Base-by-base conservation (phyloP, 129 eudicot species). In the Lonicera japonica region DNA sequence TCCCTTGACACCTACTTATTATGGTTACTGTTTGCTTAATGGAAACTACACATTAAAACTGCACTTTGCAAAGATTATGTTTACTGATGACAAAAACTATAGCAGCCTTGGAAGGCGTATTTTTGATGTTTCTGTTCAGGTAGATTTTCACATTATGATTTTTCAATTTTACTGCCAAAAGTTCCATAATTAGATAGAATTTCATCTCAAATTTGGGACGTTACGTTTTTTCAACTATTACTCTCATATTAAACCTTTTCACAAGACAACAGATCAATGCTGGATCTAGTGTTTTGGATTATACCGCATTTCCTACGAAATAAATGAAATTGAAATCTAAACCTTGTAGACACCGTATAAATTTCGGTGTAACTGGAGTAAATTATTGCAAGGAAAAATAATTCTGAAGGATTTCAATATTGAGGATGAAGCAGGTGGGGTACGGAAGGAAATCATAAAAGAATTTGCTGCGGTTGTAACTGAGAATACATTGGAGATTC, bases 91-190 rank as follows among this genome's bases (percentile, higher is more conserved):
- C 66, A 54, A 25, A 20, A 71, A 73, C 48, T 90, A 73, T 61
- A 61, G 53, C 41, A 86, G 97, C 73, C 81, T 83, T 48, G 97
- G 97, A 54, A 83, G 89, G 69, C 95, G 95, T 46, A 16, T 86
- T 56, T 90, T 86, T 82, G 90, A 90, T 71, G 75, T 90, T 54
- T 77, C 77, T 57, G 75, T 90, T 57, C 97, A 90, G 95, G 97
- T 86, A 39, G 18, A 5, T 59, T 22, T 54, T 25, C 24, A 17
- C 20, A 14, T 50, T 50, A 7, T 50, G 21, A 16, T 3, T 14
- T 14, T 50, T 50, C 55, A 14, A 50, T 17, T 3, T 15, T 17
- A 0, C 4, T 50, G 15, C 21, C 0, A 16, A 50, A 14, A 47
- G n/a, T 16, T 3, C 6, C 36, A 6, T 29, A 1, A 29, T 29